Conservation (phyloP, 768 basidiomycete species). For the Rhodotorula diobovata region DNA sequence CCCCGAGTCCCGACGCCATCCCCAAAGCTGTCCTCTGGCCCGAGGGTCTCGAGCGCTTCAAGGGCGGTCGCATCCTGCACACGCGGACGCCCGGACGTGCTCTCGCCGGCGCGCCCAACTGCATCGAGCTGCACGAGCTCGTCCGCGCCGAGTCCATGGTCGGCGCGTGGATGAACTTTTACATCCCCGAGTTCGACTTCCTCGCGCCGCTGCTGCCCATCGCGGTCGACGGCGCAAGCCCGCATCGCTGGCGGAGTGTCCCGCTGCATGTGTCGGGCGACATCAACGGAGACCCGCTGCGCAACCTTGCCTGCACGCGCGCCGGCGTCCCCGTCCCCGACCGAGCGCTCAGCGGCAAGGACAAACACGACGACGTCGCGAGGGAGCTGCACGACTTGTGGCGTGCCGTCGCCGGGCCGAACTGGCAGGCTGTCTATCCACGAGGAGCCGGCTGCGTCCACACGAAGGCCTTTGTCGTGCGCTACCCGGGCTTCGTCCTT, state of each 20-base stretch:
- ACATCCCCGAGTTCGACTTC: conserved; percentile 8
- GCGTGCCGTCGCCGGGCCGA: neutral
- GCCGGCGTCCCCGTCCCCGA: neutral
- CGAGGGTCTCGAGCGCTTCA: conserved; percentile 4
- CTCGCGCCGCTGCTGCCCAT: neutral
- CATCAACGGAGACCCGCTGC: neutral
- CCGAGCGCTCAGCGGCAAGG: neutral
- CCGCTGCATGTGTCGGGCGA: neutral
- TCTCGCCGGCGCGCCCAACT: neutral
- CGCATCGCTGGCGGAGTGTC: neutral
- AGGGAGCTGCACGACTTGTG: neutral
- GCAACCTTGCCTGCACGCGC: neutral
- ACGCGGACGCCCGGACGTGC: conserved; percentile 12
- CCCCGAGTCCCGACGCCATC: neutral
- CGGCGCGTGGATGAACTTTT: neutral
- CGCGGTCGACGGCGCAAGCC: neutral
- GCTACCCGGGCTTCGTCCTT: conserved; percentile 22
- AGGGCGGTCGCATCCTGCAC: neutral
- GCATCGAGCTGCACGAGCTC: conserved; percentile 1
- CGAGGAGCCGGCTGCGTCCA: conserved; percentile 12
- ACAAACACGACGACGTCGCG: neutral
- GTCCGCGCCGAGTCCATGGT: neutral
- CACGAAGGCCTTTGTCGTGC: conserved; percentile 21
- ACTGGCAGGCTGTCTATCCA: conserved; percentile 10
- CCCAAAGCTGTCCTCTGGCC: neutral